Evolutionary conservation across 106 monocot species (phyloP).

Genomic region (Alisma plantagoaquatica): DNA sequence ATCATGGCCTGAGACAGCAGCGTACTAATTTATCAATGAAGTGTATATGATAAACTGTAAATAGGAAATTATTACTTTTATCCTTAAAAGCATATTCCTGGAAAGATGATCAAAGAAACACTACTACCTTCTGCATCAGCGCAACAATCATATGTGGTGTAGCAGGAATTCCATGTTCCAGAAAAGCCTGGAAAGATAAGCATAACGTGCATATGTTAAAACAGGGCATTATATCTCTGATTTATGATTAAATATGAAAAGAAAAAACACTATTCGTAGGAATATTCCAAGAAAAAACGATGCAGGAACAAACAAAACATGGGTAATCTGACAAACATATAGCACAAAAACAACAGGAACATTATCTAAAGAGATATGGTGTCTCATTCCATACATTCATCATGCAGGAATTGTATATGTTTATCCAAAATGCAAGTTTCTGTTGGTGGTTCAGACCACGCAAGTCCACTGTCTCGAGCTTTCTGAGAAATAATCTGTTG

Average conservation of each 20-base stretch:
- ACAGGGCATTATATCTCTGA: too few relatives aligned
- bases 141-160: slow-evolving; percentile 69
- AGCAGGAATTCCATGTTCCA: slow-evolving; percentile 72
- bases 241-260: too few relatives aligned
- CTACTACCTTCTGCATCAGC: slow-evolving; percentile 72
- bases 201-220: too few relatives aligned
- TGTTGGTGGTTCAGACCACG: slow-evolving; percentile 60
- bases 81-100: neutral
- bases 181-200: slow-evolving; percentile 43
- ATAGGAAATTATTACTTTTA: neutral
- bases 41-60: neutral
- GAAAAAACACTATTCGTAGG: too few relatives aligned
- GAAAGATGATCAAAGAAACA: neutral
- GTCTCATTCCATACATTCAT: slow-evolving; percentile 92
- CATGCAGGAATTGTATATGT: slow-evolving; percentile 96
- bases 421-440: slow-evolving; percentile 98
- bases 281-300: too few relatives aligned
- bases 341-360: neutral
- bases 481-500: slow-evolving; percentile 46
- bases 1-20: slow-evolving; percentile 56
- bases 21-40: neutral
- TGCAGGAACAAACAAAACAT: neutral
- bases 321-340: neutral
- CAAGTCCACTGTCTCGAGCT: slow-evolving; percentile 57
- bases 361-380: too few relatives aligned